A percentile compares a stretch with the other conserved stretches of the same genome.
phyloP scores from a whole-genome alignment of 75 land plant genomes.

The Cupressus sempervirens region DNA sequence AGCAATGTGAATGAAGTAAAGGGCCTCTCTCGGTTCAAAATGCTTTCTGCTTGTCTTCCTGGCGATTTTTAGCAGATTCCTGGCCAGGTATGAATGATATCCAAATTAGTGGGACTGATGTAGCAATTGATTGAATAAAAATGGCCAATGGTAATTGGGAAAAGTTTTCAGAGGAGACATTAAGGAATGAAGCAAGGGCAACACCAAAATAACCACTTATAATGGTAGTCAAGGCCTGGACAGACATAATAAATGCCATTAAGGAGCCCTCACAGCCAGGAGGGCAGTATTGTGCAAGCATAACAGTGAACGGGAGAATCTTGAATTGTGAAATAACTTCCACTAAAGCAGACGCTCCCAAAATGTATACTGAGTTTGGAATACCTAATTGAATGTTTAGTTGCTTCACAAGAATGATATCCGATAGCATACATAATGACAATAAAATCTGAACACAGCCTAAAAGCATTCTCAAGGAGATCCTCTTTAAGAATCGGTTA shows the following conservation, averaged over 20 bases:
- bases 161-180: slow-evolving; percentile 55
- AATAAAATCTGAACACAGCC: slow-evolving; percentile 47
- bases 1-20: not conserved
- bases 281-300: slow-evolving; percentile 78
- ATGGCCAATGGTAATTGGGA: slow-evolving; percentile 55
- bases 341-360: slow-evolving; percentile 66
- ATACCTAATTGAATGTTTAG: slow-evolving; percentile 59
- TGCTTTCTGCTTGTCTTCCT: slow-evolving; percentile 3
- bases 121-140: slow-evolving; percentile 53
- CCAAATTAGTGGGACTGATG: slow-evolving; percentile 63
- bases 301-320: slow-evolving; percentile 70
- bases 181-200: slow-evolving; percentile 53
- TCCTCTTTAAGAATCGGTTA: slow-evolving; percentile 42
- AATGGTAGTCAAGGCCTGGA: slow-evolving; percentile 58
- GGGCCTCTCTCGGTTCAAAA: not conserved
- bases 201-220: slow-evolving; percentile 88
- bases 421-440: slow-evolving; percentile 73
- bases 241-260: slow-evolving; percentile 79
- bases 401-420: slow-evolving; percentile 64
- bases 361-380: slow-evolving; percentile 62
- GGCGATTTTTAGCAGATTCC: not conserved
- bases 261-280: slow-evolving; percentile 85
- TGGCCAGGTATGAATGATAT: slow-evolving; percentile 55
- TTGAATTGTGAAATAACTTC: slow-evolving; percentile 80
- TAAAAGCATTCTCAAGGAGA: slow-evolving; percentile 61